These are phyloP conservation scores for Papiliotrema laurentii DNA, from an alignment of 1,284 basidiomycete species.

Conservation along the genomic window DNA sequence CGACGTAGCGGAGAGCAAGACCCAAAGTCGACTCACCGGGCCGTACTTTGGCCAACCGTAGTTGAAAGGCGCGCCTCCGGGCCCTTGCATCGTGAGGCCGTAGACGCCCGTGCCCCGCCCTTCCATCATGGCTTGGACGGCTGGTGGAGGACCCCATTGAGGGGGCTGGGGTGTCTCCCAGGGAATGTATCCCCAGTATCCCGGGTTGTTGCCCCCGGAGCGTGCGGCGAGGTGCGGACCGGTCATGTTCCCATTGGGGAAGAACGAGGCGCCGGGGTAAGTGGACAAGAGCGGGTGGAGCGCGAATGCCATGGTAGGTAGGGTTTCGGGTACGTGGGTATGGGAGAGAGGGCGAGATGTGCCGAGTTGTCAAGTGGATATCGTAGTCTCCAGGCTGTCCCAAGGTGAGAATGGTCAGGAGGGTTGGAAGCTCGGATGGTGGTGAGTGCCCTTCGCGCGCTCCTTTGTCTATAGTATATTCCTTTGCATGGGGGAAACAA, in stretches of 20 bases:
- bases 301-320: constrained; percentile 8
- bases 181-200: constrained; percentile 36
- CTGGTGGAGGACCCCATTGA: constrained; percentile 18
- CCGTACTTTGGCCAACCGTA: constrained; percentile 43
- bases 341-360: no score
- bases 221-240: constrained; percentile 29
- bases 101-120: constrained; percentile 34
- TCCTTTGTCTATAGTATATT: no score
- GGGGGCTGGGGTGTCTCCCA: constrained; percentile 16
- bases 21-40: constrained; percentile 18
- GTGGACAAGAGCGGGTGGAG: constrained; percentile 17
- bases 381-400: no score
- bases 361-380: no score
- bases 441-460: no score
- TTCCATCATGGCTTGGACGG: constrained; percentile 25
- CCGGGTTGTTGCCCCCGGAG: constrained; percentile 25
- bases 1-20: not conserved
- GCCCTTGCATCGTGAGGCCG: constrained; percentile 20
- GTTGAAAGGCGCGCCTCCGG: constrained; percentile 18
- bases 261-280: constrained; percentile 22
- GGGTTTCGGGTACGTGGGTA: no score
- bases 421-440: no score
- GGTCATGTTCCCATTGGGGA: constrained; percentile 31
- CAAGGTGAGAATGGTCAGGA: no score
- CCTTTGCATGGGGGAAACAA: no score